Base-by-base conservation (phyloP, 2,329 filamentous ascomycete genomes). In the Fusarium longipes region DNA sequence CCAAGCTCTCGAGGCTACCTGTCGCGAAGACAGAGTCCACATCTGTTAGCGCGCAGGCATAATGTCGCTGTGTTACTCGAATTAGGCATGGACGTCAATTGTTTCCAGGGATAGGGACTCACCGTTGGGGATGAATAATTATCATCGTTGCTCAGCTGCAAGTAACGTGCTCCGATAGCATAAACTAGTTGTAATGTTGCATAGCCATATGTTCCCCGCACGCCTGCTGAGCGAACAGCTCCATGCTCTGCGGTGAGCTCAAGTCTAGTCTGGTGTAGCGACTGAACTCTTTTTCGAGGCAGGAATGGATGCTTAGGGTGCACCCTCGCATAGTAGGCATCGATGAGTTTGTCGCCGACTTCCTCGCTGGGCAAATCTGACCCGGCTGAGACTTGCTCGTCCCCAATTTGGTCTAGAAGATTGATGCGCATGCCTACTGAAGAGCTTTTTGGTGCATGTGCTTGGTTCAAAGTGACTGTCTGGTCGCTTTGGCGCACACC, bases 241-340 rank as follows among this genome's bases (percentile, higher is more conserved):
- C 17, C 35, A 5, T 42, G 29, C 2, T 22, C 45, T 1, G 29
- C 35, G 1, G 35, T 3, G 6, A 57, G 53, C 18, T 53, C 53
- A 11, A 9, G 29, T 1, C 53, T 29, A 14, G 18, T 8, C 1
- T 42, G 27, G 9, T 57, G 47, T 0, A 57, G 22, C 12, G 8
- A 35, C 5, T 24, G 36, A 3, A 53, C 22, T 6, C 47, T 53
- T 20, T 53, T 57, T 0, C 29, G 53, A 2, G 53, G 15, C 5
- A 57, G 29, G 24, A 57, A 57, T 5, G 53, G 53, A 29, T 57
- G 36, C 4, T 57, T 57, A 1, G 53, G 53, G 11, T 57, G 53
- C 2, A 42, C 53, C 2, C 47, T 57, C 18, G 53, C 36, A 17
- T 53, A 53, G n/a, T 57, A 57, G 1, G 47, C 47, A 4, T 42